Evolutionary conservation across 2,329 filamentous ascomycete species (phyloP).

Genomic region (Penicillium sp.): DNA sequence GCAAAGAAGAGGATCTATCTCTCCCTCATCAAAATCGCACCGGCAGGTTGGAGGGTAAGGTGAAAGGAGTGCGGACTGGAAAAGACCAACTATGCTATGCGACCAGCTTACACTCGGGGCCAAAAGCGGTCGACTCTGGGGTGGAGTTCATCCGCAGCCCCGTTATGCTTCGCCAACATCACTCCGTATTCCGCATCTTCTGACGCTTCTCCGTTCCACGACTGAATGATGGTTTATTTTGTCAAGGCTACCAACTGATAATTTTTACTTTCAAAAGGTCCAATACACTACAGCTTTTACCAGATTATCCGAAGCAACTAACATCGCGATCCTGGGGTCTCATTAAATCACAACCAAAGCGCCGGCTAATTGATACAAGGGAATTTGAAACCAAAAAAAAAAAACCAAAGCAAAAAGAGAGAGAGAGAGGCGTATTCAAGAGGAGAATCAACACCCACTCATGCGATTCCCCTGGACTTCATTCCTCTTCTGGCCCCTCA

Average conservation of each 20-base stretch:
- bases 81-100: conserved; percentile 4
- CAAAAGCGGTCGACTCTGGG: conserved; percentile 16
- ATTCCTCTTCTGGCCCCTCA: conserved; percentile 9
- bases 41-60: neutral
- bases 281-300: neutral
- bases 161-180: neutral
- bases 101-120: conserved; percentile 5
- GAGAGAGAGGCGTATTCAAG: neutral
- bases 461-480: neutral
- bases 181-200: too few relatives aligned
- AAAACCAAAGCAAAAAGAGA: neutral
- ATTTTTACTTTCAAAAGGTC: neutral
- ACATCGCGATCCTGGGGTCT: conserved; percentile 9
- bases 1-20: neutral
- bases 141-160: neutral
- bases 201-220: neutral
- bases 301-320: neutral
- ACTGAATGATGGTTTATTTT: neutral
- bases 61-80: neutral
- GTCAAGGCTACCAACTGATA: neutral
- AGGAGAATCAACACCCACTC: neutral
- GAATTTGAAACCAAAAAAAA: neutral
- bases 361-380: conserved; percentile 11
- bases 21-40: neutral
- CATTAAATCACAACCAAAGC: conserved; percentile 7